Evolutionary conservation across 169 alveolate species (phyloP).

Genomic region (Toxoplasma gondii): DNA sequence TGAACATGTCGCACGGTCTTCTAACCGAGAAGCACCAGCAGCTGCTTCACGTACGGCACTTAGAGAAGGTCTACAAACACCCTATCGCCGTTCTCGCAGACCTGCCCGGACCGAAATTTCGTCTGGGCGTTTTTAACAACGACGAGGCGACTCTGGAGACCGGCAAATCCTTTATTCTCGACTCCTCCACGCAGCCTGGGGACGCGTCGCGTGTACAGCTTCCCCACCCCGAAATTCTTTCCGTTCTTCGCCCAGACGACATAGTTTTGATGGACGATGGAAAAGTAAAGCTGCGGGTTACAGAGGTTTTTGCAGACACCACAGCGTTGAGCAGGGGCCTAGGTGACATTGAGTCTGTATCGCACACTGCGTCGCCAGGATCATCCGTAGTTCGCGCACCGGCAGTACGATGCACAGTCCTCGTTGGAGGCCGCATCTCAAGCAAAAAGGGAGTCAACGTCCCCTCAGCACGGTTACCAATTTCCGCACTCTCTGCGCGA

Average conservation of each 20-base stretch:
- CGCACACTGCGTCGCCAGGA: not conserved
- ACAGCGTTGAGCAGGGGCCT: not conserved
- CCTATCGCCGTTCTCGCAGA: conserved; percentile 73
- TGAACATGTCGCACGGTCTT: conserved; percentile 98
- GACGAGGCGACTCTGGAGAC: conserved; percentile 83
- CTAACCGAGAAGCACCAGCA: conserved; percentile 91
- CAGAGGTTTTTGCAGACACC: not conserved
- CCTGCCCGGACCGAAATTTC: conserved; percentile 96
- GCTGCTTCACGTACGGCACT: conserved; percentile 81
- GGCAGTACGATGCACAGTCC: conserved; percentile 44
- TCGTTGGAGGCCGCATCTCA: conserved; percentile 75
- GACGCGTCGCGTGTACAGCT: conserved; percentile 88
- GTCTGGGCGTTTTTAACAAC: conserved; percentile 92
- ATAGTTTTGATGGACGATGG: conserved; percentile 96
- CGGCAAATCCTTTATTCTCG: conserved; percentile 91
- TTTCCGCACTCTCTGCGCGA: conserved; percentile 79
- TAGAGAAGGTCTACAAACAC: conserved; percentile 72
- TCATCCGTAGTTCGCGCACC: not conserved
- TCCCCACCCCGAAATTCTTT: conserved; percentile 91
- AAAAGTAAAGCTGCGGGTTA: conserved; percentile 88
- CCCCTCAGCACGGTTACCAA: conserved; percentile 82
- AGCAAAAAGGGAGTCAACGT: conserved; percentile 84
- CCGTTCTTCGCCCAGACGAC: conserved; percentile 91
- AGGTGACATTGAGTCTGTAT: not conserved
- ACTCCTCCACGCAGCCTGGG: conserved; percentile 87